A percentile compares a stretch with the other conserved stretches of the same genome.
phyloP scores from a whole-genome alignment of 371 early-diverging fungal species.

The Actinomucor elegans region DNA sequence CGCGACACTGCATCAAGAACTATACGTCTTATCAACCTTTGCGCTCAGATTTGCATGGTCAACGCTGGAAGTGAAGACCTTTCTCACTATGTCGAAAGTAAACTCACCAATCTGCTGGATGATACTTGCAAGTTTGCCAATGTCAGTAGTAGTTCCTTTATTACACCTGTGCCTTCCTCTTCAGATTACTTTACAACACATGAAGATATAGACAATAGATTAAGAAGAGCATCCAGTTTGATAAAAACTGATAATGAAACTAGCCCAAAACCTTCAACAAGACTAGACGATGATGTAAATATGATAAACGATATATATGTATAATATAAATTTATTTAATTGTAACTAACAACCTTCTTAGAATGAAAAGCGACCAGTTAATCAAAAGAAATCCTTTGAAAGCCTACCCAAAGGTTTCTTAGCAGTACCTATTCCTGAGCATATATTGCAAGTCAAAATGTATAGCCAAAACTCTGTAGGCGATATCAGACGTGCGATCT shows the following conservation, averaged over 20 bases:
- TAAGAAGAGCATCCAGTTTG: slow-evolving; percentile 6
- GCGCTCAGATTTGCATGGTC: slow-evolving; percentile 38
- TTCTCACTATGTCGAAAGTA: slow-evolving; percentile 48
- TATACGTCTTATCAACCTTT: slow-evolving; percentile 38
- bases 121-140: slow-evolving; percentile 40
- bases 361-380: background rate
- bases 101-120: slow-evolving; percentile 36
- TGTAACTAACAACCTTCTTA: too few relatives aligned
- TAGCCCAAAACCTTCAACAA: too few relatives aligned
- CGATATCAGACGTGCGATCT: slow-evolving; percentile 23
- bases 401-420: slow-evolving; percentile 34
- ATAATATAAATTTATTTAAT: too few relatives aligned
- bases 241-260: background rate
- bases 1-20: slow-evolving; percentile 54
- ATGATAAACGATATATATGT: too few relatives aligned
- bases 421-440: slow-evolving; percentile 34
- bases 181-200: slow-evolving; percentile 3
- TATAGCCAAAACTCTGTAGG: slow-evolving; percentile 33
- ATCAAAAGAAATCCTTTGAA: slow-evolving; percentile 20
- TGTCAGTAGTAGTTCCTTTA: slow-evolving; percentile 7
- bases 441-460: slow-evolving; percentile 34
- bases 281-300: too few relatives aligned
- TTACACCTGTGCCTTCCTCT: slow-evolving; percentile 7
- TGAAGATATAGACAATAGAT: slow-evolving; percentile 7
- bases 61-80: slow-evolving; percentile 49